A percentile compares a stretch with the other conserved stretches of the same genome.
Conservation (phyloP, 2,329 filamentous ascomycete species). For the Pestalotiopsis sp. region DNA sequence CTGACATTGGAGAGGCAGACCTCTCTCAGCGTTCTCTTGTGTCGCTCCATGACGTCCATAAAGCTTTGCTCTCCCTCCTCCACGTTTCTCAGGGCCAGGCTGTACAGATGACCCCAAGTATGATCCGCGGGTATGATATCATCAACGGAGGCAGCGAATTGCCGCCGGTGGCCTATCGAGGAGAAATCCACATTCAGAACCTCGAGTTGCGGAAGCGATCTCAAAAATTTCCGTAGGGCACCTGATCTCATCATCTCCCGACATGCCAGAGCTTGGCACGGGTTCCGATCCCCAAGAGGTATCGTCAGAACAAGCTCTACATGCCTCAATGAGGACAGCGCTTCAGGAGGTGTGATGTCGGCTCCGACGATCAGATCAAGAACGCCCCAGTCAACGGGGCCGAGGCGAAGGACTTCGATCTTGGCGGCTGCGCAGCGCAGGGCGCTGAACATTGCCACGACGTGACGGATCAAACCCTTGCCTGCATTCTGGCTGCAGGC, state of each 20-base stretch:
- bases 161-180: slow-evolving; percentile 5
- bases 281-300: slow-evolving; percentile 21
- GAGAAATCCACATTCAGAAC: slow-evolving; percentile 25
- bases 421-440: background rate
- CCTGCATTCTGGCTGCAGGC: background rate
- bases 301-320: slow-evolving; percentile 11
- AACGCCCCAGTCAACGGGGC: background rate
- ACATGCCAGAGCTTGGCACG: slow-evolving; percentile 18
- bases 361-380: background rate
- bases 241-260: background rate
- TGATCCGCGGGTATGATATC: slow-evolving; percentile 20
- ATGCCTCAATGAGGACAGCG: slow-evolving; percentile 11
- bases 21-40: slow-evolving; percentile 26
- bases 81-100: slow-evolving; percentile 25
- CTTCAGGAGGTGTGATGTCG: slow-evolving; percentile 9
- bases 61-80: slow-evolving; percentile 26
- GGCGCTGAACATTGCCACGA: background rate
- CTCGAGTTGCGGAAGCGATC: slow-evolving; percentile 24
- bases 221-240: slow-evolving; percentile 20
- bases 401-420: background rate
- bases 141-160: background rate
- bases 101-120: slow-evolving; percentile 26
- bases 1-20: slow-evolving; percentile 27
- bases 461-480: background rate
- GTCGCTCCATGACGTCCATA: slow-evolving; percentile 23